Conservation (phyloP, 169 alveolate genomes). For the Sarcocystis neurona region DNA sequence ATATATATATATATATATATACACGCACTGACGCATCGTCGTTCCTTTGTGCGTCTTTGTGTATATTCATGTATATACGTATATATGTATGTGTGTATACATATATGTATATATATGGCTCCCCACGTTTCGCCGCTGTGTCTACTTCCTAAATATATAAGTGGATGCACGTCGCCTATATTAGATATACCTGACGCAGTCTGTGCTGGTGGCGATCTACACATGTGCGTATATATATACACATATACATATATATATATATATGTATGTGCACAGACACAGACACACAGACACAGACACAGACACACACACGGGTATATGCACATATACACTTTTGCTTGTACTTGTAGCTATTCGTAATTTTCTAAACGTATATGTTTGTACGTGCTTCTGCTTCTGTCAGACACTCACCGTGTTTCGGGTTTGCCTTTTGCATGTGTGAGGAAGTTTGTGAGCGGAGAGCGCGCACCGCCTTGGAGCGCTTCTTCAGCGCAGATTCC, state of each 20-base stretch:
- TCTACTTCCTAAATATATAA: too few relatives aligned
- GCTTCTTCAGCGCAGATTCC: too few relatives aligned
- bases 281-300: neutral
- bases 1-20: too few relatives aligned
- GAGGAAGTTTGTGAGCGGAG: too few relatives aligned
- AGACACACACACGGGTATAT: neutral
- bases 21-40: too few relatives aligned
- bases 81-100: neutral
- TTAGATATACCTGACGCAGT: neutral
- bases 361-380: too few relatives aligned
- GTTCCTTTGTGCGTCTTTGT: neutral
- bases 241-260: constrained; percentile 4
- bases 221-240: neutral
- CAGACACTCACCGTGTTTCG: too few relatives aligned
- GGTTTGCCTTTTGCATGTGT: too few relatives aligned
- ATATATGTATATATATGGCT: neutral
- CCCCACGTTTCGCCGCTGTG: neutral
- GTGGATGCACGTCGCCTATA: neutral
- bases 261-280: neutral
- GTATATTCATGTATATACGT: neutral
- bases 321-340: neutral
- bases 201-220: neutral
- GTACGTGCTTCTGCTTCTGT: too few relatives aligned
- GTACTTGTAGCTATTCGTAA: too few relatives aligned
- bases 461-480: too few relatives aligned